Conservation (phyloP, 805 yeast species). For the Saccharomycopsis synnaedendra region DNA sequence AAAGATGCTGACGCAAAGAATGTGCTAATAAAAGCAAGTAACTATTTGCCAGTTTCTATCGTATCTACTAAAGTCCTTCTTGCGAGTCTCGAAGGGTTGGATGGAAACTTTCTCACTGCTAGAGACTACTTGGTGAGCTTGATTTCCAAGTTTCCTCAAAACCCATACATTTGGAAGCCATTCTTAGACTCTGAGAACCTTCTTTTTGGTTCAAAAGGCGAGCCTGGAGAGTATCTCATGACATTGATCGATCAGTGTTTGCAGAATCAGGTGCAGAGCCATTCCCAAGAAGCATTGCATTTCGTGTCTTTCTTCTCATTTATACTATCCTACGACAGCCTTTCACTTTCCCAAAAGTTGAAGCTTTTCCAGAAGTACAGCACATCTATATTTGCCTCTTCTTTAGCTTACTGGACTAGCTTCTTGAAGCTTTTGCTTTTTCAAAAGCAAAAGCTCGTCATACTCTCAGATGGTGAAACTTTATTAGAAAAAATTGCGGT, state of each 20-base stretch:
- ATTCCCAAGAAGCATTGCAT: neutral
- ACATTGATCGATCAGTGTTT: constrained; percentile 3
- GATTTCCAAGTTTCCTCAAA: constrained; percentile 10
- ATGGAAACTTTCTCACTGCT: constrained; percentile 6
- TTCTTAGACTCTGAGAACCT: constrained; percentile 12
- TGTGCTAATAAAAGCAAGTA: constrained; percentile 27
- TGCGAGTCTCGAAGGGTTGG: constrained; percentile 6
- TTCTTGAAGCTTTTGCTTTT: constrained; percentile 10
- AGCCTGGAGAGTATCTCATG: constrained; percentile 1
- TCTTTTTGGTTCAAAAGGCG: constrained; percentile 1
- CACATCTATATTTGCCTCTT: constrained; percentile 16
- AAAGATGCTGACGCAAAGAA: constrained; percentile 27
- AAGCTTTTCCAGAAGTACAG: constrained; percentile 23
- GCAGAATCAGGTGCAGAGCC: neutral
- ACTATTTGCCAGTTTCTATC: constrained; percentile 14
- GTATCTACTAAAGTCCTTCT: constrained; percentile 8
- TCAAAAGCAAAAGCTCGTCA: neutral
- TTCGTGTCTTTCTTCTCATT: constrained; percentile 23
- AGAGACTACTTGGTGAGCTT: constrained; percentile 5
- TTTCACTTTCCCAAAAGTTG: constrained; percentile 25
- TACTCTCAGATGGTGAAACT: no score
- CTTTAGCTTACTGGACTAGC: constrained; percentile 16
- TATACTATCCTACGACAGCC: constrained; percentile 26
- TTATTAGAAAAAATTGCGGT: no score
- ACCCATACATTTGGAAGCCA: constrained; percentile 8